Evolutionary conservation across 2,329 filamentous ascomycete genomes (phyloP), one percentile per base, ranked within the genome.

Genomic region (Arthrocladium fulminans): DNA sequence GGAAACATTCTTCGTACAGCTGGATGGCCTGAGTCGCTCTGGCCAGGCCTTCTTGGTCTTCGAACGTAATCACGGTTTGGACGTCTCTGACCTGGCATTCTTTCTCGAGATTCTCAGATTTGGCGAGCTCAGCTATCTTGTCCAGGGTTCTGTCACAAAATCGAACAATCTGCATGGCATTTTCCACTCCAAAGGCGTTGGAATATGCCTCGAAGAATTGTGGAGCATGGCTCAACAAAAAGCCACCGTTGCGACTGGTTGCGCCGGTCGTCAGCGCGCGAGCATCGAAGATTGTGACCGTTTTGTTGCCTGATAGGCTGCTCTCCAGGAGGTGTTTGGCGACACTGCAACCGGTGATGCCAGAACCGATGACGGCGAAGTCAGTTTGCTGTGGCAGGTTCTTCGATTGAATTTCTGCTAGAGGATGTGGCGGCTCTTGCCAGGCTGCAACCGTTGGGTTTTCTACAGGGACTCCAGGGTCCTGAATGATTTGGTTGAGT

Each of bases 391-490:
- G 19, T 2, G 60, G 57, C 0, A 65, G 48, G 10, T 46, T 23
- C 2, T 38, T 13, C 4, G 54, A 54, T 13, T 57, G 52, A 1
- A 34, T 32, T 1, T 53, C 42, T 2, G 56, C 41, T 3, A 64
- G 57, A 1, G 55, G 40, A 54, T 64, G 61, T 1, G 57, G 57
- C 0, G 50, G 38, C 20, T 51, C 35, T 12, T 61, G 50, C 63
- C 63, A 65, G 38, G 60, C 63, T 2, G 67, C 60, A 2, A 53
- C n/a, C 1, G 65, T 68, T 2, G 67, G 65, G 25, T 63, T 62
- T 1, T 57, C 38, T 2, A 56, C 56, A 1, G 67, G 67, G 2
- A 68, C 50, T 15, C 61, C 60, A 30, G 66, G 66, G 40, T 68
- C 65, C n/a, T n/a, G n/a, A n/a, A n/a, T n/a, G n/a, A n/a, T n/a